phyloP scores from a whole-genome alignment of 768 basidiomycete genomes.

The Rhodosporidiobolus sp. region DNA sequence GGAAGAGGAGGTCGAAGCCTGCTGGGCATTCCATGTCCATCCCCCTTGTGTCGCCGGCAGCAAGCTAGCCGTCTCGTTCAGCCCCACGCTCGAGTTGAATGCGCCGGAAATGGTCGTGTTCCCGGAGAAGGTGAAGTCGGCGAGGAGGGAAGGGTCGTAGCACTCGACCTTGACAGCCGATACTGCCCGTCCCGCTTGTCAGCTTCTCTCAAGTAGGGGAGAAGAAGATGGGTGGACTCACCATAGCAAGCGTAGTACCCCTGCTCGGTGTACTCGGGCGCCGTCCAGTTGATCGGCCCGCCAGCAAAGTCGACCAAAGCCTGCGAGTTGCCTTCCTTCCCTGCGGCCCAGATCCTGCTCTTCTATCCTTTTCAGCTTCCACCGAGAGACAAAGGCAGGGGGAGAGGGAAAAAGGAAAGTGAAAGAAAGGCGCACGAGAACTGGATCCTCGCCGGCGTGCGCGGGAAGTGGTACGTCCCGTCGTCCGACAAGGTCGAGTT shows the following conservation, averaged over 20 bases:
- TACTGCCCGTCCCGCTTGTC: slow-evolving; percentile 5
- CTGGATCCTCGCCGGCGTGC: slow-evolving; percentile 47
- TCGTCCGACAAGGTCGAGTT: slow-evolving; percentile 6
- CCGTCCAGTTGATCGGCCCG: slow-evolving; percentile 44
- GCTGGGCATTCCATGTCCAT: too few species aligned
- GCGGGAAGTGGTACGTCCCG: slow-evolving; percentile 41
- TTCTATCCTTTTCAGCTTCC: background rate
- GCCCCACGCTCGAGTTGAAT: background rate
- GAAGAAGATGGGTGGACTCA: background rate
- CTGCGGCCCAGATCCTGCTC: slow-evolving; percentile 45
- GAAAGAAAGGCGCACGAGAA: slow-evolving; percentile 32
- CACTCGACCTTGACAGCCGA: slow-evolving; percentile 12
- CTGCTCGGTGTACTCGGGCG: slow-evolving; percentile 37
- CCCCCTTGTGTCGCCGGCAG: too few species aligned
- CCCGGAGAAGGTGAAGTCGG: background rate
- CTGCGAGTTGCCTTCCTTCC: slow-evolving; percentile 36
- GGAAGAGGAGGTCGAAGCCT: too few species aligned
- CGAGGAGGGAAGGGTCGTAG: slow-evolving; percentile 9
- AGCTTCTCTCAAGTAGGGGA: background rate
- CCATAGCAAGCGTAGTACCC: slow-evolving; percentile 45
- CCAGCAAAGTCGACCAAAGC: slow-evolving; percentile 46
- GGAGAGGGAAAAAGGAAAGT: too few species aligned
- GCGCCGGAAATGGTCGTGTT: background rate
- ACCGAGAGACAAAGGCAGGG: too few species aligned
- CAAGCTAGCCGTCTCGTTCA: background rate